phyloP scores from a whole-genome alignment of 1,284 basidiomycete genomes.

The Peniophora sp. region DNA sequence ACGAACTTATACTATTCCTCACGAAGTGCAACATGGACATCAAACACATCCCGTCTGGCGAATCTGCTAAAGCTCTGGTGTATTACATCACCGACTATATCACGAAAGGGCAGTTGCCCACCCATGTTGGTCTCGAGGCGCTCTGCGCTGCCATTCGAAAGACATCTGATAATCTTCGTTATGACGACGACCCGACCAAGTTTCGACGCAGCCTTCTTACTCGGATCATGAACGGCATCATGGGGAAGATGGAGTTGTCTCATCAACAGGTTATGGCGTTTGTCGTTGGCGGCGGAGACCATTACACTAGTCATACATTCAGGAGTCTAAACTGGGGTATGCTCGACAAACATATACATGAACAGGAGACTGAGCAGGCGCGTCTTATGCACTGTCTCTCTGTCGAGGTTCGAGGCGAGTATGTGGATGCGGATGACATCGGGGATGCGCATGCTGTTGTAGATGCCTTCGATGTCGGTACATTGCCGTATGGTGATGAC shows the following conservation, averaged over 20 bases:
- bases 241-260: slow-evolving; percentile 1
- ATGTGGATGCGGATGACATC: too few relatives aligned
- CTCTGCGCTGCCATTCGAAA: slow-evolving; percentile 15
- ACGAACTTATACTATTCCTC: slow-evolving; percentile 7
- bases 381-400: too few relatives aligned
- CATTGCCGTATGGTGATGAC: too few relatives aligned
- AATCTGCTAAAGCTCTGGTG: slow-evolving; percentile 19
- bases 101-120: slow-evolving; percentile 15
- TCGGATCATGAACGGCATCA: slow-evolving; percentile 2
- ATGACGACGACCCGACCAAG: not conserved
- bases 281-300: slow-evolving; percentile 5
- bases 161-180: slow-evolving; percentile 3
- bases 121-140: slow-evolving; percentile 13
- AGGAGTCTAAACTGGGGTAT: slow-evolving; percentile 1
- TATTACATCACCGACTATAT: slow-evolving; percentile 24
- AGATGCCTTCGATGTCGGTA: too few relatives aligned
- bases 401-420: too few relatives aligned
- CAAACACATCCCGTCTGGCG: slow-evolving; percentile 21
- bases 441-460: too few relatives aligned
- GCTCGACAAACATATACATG: too few relatives aligned
- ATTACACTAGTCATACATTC: slow-evolving; percentile 5
- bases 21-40: slow-evolving; percentile 24
- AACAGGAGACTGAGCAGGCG: not conserved
- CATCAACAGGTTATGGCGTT: slow-evolving; percentile 5
- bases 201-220: not conserved